Conservation (phyloP, 139 green algal species). For the Tetradesmus obliquus region DNA sequence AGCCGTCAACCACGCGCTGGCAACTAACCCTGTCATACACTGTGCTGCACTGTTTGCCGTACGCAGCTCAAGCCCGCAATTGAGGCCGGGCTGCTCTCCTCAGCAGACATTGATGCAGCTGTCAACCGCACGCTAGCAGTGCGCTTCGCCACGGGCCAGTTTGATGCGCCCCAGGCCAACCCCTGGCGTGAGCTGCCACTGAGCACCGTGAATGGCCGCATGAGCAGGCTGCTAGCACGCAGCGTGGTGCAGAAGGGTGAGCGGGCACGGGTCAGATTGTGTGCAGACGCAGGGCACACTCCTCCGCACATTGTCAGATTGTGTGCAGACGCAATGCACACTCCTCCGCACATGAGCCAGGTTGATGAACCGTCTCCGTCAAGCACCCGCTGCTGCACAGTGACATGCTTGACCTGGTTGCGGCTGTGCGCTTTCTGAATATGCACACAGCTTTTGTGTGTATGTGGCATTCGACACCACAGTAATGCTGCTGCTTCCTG, state of each 20-base stretch:
- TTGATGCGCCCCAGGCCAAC: conserved; percentile 12
- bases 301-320: not conserved
- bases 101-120: not conserved
- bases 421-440: too few species aligned
- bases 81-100: not conserved
- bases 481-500: too few species aligned
- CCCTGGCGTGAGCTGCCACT: conserved; percentile 13
- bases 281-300: not conserved
- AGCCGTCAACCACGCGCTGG: too few species aligned
- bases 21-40: not conserved
- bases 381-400: too few species aligned
- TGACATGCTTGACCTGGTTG: too few species aligned
- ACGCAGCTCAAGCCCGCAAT: not conserved
- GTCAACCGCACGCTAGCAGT: conserved; percentile 23
- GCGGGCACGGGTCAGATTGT: not conserved
- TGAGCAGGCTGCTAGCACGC: conserved; percentile 4
- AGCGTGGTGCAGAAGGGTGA: conserved; percentile 29
- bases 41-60: not conserved
- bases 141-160: conserved; percentile 44
- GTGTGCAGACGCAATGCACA: not conserved
- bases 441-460: too few species aligned
- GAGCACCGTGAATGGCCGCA: not conserved
- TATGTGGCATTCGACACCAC: too few species aligned
- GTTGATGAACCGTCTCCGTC: too few species aligned
- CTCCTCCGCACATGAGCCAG: too few species aligned